These are phyloP conservation scores for Selenicereus undatus DNA, from an alignment of 148 eudicot genomes.

Conservation along the genomic window DNA sequence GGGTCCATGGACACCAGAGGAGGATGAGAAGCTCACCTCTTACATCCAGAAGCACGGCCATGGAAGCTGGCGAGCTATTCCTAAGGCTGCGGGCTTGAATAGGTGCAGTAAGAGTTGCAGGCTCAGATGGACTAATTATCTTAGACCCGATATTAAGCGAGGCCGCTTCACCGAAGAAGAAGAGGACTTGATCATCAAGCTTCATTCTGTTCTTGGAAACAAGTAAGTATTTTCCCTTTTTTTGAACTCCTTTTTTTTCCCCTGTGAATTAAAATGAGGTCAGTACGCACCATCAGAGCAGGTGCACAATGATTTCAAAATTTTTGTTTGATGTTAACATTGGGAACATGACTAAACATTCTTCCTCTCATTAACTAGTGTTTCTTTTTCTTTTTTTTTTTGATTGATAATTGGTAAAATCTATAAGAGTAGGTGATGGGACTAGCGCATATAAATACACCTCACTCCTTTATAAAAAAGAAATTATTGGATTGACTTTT, in stretches of 20 bases:
- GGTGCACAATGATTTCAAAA: not conserved
- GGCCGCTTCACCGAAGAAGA: conserved; percentile 57
- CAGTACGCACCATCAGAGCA: not conserved
- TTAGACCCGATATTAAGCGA: conserved; percentile 59
- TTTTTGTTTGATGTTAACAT: not conserved
- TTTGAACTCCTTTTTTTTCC: not conserved
- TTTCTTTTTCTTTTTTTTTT: no score
- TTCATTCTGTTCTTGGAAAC: conserved; percentile 65
- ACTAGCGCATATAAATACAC: no score
- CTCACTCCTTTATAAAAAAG: no score
- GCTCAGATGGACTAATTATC: conserved; percentile 61
- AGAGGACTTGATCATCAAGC: conserved; percentile 51
- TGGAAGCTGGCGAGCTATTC: conserved; percentile 64
- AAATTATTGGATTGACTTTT: not conserved
- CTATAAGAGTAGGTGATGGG: no score
- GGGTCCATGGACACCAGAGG: conserved; percentile 73
- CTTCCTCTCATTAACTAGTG: no score
- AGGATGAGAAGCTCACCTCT: conserved; percentile 46
- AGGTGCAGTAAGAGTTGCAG: conserved; percentile 76
- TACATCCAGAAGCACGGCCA: conserved; percentile 49
- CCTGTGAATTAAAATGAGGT: no score
- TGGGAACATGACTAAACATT: no score
- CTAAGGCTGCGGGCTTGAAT: conserved; percentile 52
- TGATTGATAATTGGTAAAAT: no score
- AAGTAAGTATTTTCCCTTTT: conserved; percentile 27